A percentile compares a stretch with the other conserved stretches of the same genome.
These are phyloP conservation scores for Pythium insidiosum DNA, from an alignment of 352 stramenopile species.

Conservation along the genomic window DNA sequence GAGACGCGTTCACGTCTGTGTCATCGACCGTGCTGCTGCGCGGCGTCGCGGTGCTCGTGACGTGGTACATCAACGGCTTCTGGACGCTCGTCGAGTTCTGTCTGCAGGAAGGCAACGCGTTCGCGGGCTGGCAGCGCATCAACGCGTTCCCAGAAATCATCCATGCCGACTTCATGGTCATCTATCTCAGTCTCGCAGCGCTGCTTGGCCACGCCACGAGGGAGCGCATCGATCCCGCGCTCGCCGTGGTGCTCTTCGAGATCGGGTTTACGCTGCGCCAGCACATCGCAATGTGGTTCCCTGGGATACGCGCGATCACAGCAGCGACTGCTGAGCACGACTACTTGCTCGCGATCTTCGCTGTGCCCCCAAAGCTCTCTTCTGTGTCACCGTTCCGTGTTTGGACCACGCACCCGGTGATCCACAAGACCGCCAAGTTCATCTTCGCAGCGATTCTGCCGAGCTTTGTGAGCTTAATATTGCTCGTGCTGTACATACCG, in stretches of 20 bases:
- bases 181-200: slow-evolving; percentile 3
- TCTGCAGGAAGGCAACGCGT: slow-evolving; percentile 1
- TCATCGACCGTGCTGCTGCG: too few species aligned
- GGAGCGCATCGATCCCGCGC: slow-evolving; percentile 10
- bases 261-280: slow-evolving; percentile 4
- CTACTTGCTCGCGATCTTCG: too few species aligned
- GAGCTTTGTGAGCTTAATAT: slow-evolving; percentile 3
- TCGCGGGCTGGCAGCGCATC: neutral
- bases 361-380: neutral
- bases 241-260: slow-evolving; percentile 6
- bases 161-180: slow-evolving; percentile 6
- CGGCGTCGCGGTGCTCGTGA: too few species aligned
- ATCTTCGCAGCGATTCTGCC: neutral
- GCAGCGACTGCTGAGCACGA: too few species aligned
- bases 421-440: neutral
- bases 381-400: slow-evolving; percentile 5
- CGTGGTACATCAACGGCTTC: slow-evolving; percentile 7
- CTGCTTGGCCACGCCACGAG: slow-evolving; percentile 1
- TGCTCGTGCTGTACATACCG: slow-evolving; percentile 5
- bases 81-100: slow-evolving; percentile 14
- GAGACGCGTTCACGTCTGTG: too few species aligned
- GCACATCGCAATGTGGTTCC: slow-evolving; percentile 3
- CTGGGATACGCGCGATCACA: too few species aligned
- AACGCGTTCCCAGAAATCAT: slow-evolving; percentile 4
- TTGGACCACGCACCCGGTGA: slow-evolving; percentile 6